Conservation (phyloP, 441 rosid species). For the Adansonia rubrostipa region DNA sequence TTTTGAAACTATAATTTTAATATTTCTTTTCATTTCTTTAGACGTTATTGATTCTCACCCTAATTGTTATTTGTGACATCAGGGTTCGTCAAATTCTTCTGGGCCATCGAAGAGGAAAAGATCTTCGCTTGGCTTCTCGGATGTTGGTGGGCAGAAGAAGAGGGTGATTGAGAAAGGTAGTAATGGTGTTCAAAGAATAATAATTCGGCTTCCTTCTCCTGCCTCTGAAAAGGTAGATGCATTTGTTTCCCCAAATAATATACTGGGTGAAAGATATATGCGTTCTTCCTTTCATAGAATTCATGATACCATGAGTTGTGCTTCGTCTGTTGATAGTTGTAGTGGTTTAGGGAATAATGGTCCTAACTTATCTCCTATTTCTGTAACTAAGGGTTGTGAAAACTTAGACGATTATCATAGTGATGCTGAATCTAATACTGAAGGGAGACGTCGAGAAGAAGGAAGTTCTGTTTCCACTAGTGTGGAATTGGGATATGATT, state of each 20-base stretch:
- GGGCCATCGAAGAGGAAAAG: constrained; percentile 45
- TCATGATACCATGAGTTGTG: constrained; percentile 50
- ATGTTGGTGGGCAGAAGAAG: constrained; percentile 47
- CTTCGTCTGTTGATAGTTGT: constrained; percentile 84
- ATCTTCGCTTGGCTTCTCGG: constrained; percentile 39
- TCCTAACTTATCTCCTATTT: constrained; percentile 40
- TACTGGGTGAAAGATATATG: constrained; percentile 47
- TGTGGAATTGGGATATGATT: constrained; percentile 45
- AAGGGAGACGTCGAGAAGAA: constrained; percentile 38
- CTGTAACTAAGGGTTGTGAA: constrained; percentile 36
- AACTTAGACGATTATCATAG: constrained; percentile 48
- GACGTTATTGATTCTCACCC: not conserved
- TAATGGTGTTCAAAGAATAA: constrained; percentile 26
- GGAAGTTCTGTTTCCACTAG: constrained; percentile 27
- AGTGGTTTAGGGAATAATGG: constrained; percentile 48
- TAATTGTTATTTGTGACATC: constrained; percentile 16
- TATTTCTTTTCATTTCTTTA: not conserved
- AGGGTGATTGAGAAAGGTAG: constrained; percentile 39
- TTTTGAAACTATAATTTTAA: not conserved
- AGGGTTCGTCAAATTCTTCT: constrained; percentile 35
- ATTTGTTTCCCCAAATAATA: constrained; percentile 52
- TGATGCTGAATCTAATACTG: constrained; percentile 64
- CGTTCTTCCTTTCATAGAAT: constrained; percentile 43
- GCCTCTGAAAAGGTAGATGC: constrained; percentile 56
- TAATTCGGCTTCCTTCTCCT: constrained; percentile 30